Evolutionary conservation across 768 basidiomycete species (phyloP), one percentile per base, ranked within the genome.

Genomic region (Strobilomyces dryophilus): DNA sequence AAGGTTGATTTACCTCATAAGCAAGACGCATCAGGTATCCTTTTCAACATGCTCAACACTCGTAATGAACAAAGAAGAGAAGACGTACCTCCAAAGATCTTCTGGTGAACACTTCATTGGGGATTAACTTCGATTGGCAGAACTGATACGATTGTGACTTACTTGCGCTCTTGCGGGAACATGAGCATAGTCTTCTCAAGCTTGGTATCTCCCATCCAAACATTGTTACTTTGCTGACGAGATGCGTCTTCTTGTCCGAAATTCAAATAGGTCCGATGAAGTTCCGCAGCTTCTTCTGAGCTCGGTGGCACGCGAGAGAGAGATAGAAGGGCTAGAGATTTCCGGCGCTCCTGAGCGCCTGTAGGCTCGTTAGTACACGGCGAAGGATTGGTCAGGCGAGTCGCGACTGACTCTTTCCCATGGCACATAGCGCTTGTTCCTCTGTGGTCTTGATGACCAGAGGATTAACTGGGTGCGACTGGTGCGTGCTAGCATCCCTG

Each of bases 161-260:
- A 87, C 87, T 91, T 92, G 62, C 88, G 78, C 64, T 89, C 88
- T 71, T 91, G 89, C 0, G 89, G 89, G 64, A 90, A 89, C 87
- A 91, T 90, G 27, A 90, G 70, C 76, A 87, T 78, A 20, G 77
- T 80, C 59, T 81, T 81, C 67, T 87, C 85, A 21, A 87, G 67
- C 49, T 75, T 74, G 0, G 89, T 90, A 53, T 89, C 84, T 0
- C 80, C 82, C 82, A 92, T 89, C 78, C 80, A 84, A 0, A 88
- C 85, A 14, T 78, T 74, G 52, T 85, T 78, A 18, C 68, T 66
- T 2, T 56, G 49, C 20, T 52, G 20, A 24, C 35, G 51, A 17
- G 48, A 59, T 45, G 70, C 35, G 24, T 74, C 67, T 18, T 74
- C 71, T 49, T 78, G 76, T 7, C 79, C 82, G 44, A 84, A 77